Conservation (phyloP, 1,284 basidiomycete species). For the Ustilago bromivora region DNA sequence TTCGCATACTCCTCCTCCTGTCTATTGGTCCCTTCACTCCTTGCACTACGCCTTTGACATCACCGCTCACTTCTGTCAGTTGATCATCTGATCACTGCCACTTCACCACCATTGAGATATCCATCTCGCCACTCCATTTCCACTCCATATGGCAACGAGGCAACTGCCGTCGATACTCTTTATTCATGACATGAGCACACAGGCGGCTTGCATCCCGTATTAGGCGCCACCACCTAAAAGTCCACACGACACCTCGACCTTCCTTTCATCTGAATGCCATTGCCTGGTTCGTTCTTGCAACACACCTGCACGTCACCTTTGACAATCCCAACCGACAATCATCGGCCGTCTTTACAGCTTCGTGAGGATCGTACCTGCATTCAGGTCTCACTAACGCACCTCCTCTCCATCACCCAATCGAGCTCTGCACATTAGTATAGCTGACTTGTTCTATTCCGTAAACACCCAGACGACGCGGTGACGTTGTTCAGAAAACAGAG, state of each 20-base stretch:
- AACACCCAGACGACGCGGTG: not conserved
- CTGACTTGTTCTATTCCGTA: not conserved
- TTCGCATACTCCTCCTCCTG: not conserved
- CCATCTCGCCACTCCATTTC: not conserved
- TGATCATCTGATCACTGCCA: not conserved
- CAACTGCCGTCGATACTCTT: not conserved
- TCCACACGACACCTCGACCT: not conserved
- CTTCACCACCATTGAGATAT: not conserved
- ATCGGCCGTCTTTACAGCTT: too few relatives aligned
- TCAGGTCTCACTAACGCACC: not conserved
- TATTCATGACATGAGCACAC: not conserved
- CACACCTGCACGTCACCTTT: not conserved
- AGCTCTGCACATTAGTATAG: not conserved
- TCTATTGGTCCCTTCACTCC: not conserved
- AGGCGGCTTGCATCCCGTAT: not conserved
- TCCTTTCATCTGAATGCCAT: not conserved
- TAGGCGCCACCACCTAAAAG: not conserved
- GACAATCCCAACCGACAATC: too few relatives aligned
- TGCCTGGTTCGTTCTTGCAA: not conserved
- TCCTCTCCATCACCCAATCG: not conserved
- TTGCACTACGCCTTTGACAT: not conserved
- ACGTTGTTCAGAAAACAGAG: not conserved
- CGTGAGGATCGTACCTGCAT: too few relatives aligned
- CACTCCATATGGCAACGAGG: not conserved
- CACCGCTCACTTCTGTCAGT: constrained; percentile 2